Evolutionary conservation across 169 alveolate species (phyloP), one percentile per base, ranked within the genome.

Genomic region (Cryptosporidium andersoni): DNA sequence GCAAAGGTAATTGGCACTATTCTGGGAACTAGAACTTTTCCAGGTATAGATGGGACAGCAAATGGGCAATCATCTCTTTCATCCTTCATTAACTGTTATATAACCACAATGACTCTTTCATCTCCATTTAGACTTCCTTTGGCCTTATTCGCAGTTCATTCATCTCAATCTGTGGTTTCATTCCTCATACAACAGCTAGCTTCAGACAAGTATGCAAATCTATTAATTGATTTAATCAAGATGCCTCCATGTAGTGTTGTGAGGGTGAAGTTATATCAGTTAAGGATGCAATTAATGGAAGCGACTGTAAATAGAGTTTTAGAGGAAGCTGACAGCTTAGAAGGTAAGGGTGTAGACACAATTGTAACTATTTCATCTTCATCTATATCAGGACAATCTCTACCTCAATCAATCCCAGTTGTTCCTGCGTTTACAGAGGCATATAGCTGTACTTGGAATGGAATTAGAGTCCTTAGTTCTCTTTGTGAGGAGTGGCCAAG

Each of bases 401-500:
- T 9, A 3, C 42, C 45, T 6, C 56, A 74, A 36, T 16, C 64
- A 47, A 62, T 74, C 25, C 85, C 85, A 2, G 67, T 52, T 14
- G 55, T 68, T 58, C 85, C 85, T 58, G 85, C 85, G 4, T 74
- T 56, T 45, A 74, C 85, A 12, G 85, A 74, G 37, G 16, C 67
- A 39, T 74, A 74, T 43, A 43, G 74, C 6, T 48, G 85, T 43
- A 68, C 85, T 2, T 74, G 85, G 85, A 74, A 74, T 58, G 85
- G 85, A 45, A 74, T 74, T 40, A 74, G 85, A 42, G 85, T 74
- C n/a, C 48, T 74, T 11, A 74, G 64, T 16, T 58, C 62, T 34
- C 62, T 74, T 14, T 74, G 85, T 51, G 85, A 74, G 12, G 85
- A 74, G 36, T 74, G 85, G 85, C 85, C 85, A 60, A 74, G 85